These are phyloP conservation scores for Russula sp. DNA, from an alignment of 768 basidiomycete genomes.

Conservation along the genomic window DNA sequence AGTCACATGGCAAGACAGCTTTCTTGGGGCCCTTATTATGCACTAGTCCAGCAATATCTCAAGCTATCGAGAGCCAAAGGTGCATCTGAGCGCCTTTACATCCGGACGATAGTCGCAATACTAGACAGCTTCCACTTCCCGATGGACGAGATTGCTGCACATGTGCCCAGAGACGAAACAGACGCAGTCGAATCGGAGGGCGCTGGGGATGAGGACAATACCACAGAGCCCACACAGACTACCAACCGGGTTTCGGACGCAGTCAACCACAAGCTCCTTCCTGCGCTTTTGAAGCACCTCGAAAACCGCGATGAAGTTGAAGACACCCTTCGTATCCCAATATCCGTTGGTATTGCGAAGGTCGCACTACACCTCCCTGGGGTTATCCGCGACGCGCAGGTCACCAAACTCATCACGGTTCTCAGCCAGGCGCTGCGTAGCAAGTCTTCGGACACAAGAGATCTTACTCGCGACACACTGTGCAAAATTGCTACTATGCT, in stretches of 20 bases:
- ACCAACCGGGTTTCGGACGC: conserved; percentile 55
- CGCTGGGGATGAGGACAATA: conserved; percentile 29
- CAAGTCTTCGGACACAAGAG: conserved; percentile 87
- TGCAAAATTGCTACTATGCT: conserved; percentile 70
- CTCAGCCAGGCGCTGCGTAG: conserved; percentile 90
- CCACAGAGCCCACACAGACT: conserved; percentile 20
- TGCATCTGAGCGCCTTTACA: conserved; percentile 67
- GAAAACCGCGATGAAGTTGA: conserved; percentile 80
- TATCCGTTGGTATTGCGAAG: conserved; percentile 80
- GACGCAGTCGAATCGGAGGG: conserved; percentile 27
- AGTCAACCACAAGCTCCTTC: conserved; percentile 71
- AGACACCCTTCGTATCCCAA: conserved; percentile 80
- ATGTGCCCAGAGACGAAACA: conserved; percentile 27
- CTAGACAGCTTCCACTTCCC: conserved; percentile 91
- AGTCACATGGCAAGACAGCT: conserved; percentile 74
- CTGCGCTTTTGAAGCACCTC: conserved; percentile 70
- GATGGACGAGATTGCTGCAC: conserved; percentile 54
- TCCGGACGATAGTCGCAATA: conserved; percentile 78
- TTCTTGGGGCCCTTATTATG: conserved; percentile 79
- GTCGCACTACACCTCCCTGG: conserved; percentile 78
- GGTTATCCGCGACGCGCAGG: conserved; percentile 55
- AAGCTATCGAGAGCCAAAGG: conserved; percentile 62
- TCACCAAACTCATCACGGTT: conserved; percentile 71
- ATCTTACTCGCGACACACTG: conserved; percentile 76
- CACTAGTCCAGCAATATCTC: conserved; percentile 75